Evolutionary conservation across 2,329 filamentous ascomycete genomes (phyloP).

Genomic region (Pseudomassariella vexata): DNA sequence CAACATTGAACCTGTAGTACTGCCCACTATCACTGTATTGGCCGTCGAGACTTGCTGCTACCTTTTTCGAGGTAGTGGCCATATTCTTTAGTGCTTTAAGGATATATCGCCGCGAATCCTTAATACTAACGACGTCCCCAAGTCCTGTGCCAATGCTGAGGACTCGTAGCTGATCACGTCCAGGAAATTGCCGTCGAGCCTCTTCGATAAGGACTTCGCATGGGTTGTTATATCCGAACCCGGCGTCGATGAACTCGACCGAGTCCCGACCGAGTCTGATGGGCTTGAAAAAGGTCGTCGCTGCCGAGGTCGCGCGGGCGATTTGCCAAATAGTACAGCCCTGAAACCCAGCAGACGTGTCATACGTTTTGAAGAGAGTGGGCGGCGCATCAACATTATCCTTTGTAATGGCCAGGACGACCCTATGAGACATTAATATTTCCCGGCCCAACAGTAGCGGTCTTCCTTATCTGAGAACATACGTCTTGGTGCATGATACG

Average conservation of each 20-base stretch:
- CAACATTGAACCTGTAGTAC: conserved; percentile 22
- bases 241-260: conserved; percentile 23
- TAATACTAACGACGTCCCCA: conserved; percentile 13
- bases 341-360: conserved; percentile 11
- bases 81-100: conserved; percentile 15
- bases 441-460: too few species aligned
- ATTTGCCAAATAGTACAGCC: conserved; percentile 23
- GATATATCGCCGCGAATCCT: conserved; percentile 9
- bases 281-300: conserved; percentile 23
- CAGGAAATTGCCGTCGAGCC: conserved; percentile 17
- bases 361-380: conserved; percentile 21
- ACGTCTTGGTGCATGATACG: conserved; percentile 18
- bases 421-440: conserved; percentile 11
- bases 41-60: conserved; percentile 10
- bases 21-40: conserved; percentile 6
- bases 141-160: conserved; percentile 22
- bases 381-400: conserved; percentile 18
- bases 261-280: conserved; percentile 18
- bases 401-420: conserved; percentile 22
- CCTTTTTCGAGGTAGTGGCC: conserved; percentile 14
- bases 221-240: conserved; percentile 26
- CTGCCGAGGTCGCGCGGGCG: conserved; percentile 22
- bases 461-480: conserved; percentile 4
- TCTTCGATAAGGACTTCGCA: conserved; percentile 21
- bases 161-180: conserved; percentile 7